These are phyloP conservation scores for Phaffomyces antillensis DNA, from an alignment of 805 yeast species.

Conservation along the genomic window DNA sequence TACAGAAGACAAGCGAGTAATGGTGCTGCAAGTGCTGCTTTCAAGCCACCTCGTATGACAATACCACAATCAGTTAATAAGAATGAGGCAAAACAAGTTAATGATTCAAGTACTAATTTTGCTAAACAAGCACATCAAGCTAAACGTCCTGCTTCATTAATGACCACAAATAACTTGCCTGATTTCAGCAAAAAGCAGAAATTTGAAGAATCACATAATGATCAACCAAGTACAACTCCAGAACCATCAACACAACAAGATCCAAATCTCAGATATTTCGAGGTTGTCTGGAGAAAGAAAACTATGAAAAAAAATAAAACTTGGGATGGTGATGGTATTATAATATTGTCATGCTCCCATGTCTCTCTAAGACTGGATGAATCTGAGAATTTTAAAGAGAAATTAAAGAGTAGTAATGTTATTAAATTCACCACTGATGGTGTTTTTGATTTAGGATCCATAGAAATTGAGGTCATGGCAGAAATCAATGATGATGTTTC, in stretches of 20 bases:
- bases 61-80: neutral
- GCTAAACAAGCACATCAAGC: neutral
- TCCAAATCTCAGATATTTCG: conserved; percentile 12
- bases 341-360: conserved; percentile 26
- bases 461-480: conserved; percentile 57
- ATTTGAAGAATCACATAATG: neutral
- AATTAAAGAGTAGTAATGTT: conserved; percentile 10
- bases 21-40: conserved; percentile 5
- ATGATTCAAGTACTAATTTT: too few species aligned
- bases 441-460: conserved; percentile 44
- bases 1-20: conserved; percentile 9
- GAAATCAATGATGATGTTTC: conserved; percentile 27
- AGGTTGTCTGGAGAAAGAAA: conserved; percentile 44
- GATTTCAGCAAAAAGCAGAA: neutral
- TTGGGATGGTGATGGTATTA: conserved; percentile 90
- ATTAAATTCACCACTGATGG: conserved; percentile 27
- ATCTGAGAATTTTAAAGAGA: conserved; percentile 25
- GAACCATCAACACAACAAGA: neutral
- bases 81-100: neutral
- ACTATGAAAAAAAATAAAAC: conserved; percentile 76
- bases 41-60: conserved; percentile 15
- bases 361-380: conserved; percentile 28
- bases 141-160: conserved; percentile 2
- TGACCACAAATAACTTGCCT: neutral
- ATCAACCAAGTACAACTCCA: too few species aligned